A percentile compares a stretch with the other conserved stretches of the same genome.
phyloP scores from a whole-genome alignment of 2,329 filamentous ascomycete genomes.

The Epichloe gansuensis region DNA sequence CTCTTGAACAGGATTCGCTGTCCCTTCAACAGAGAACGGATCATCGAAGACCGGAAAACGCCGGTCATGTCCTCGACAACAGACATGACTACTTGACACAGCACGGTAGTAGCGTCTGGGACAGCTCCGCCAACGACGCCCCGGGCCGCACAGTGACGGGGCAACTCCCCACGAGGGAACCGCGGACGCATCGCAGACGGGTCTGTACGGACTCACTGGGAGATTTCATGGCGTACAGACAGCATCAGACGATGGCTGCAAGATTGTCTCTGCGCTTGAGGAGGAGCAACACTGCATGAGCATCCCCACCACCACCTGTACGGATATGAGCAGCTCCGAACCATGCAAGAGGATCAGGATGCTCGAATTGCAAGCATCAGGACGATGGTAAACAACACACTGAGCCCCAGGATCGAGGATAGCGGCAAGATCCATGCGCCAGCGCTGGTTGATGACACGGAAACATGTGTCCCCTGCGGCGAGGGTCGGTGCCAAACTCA shows the following conservation, averaged over 20 bases:
- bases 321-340: not conserved
- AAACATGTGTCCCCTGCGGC: too few relatives aligned
- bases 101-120: not conserved
- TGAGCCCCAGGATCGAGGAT: not conserved
- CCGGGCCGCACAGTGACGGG: not conserved
- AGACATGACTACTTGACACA: not conserved
- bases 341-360: not conserved
- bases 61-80: not conserved
- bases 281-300: not conserved
- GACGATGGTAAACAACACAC: not conserved
- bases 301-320: not conserved
- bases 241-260: not conserved
- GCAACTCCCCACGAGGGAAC: not conserved
- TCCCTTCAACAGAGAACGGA: not conserved
- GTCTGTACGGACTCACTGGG: not conserved
- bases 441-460: not conserved
- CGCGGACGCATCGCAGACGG: not conserved
- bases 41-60: not conserved
- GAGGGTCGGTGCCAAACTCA: too few relatives aligned
- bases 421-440: not conserved
- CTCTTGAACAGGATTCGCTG: not conserved
- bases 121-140: not conserved
- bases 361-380: not conserved
- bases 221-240: not conserved
- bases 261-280: not conserved